Conservation (phyloP, 75 land plant genomes). For the Chamaecyparis obtusa region DNA sequence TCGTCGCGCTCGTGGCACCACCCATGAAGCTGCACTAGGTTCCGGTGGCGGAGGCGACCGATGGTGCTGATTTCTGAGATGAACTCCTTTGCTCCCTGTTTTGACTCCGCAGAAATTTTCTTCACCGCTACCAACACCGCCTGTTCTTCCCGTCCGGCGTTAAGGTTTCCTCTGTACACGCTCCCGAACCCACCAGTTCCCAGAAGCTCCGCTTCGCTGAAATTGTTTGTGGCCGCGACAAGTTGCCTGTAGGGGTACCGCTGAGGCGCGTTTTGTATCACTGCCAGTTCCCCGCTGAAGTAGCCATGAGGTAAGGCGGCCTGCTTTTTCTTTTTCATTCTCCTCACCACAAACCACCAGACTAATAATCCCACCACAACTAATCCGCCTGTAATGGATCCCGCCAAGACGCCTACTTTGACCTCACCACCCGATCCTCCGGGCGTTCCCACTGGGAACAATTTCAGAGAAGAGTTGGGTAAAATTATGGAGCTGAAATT, state of each 20-base stretch:
- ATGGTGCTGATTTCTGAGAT: slow-evolving; percentile 42
- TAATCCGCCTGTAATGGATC: neutral
- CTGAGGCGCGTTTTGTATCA: slow-evolving; percentile 1
- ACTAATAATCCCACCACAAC: neutral
- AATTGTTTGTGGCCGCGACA: slow-evolving; percentile 28
- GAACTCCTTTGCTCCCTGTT: slow-evolving; percentile 44
- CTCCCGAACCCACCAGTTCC: slow-evolving; percentile 48
- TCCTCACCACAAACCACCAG: neutral
- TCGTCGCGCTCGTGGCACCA: slow-evolving; percentile 40
- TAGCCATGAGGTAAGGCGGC: too few species aligned
- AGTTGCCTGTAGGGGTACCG: slow-evolving; percentile 29
- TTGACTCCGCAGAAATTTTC: slow-evolving; percentile 19
- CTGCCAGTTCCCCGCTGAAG: neutral
- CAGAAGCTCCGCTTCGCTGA: slow-evolving; percentile 24
- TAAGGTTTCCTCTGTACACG: slow-evolving; percentile 33
- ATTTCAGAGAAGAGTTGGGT: too few species aligned
- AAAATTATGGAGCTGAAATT: too few species aligned
- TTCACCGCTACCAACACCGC: slow-evolving; percentile 32
- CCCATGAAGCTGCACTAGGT: slow-evolving; percentile 40
- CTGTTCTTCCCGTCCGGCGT: neutral
- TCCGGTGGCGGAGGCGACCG: slow-evolving; percentile 40
- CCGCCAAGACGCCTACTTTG: neutral
- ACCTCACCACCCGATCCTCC: neutral
- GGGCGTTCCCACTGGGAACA: neutral
- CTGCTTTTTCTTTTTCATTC: neutral